A percentile compares a stretch with the other conserved stretches of the same genome.
phyloP scores from a whole-genome alignment of 805 yeast species.

The Candida sakaeoensis region DNA sequence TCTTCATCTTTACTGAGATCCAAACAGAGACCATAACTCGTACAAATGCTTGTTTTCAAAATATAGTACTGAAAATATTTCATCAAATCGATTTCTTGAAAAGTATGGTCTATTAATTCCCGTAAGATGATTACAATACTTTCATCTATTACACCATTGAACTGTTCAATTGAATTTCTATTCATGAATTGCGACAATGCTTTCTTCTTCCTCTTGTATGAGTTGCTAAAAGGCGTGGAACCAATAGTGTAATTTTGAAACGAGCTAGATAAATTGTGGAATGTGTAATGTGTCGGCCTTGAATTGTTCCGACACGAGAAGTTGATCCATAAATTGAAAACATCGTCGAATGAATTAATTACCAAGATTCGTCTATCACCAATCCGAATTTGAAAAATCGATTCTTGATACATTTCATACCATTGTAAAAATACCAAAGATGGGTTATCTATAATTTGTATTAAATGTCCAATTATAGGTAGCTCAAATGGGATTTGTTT shows the following conservation, averaged over 20 bases:
- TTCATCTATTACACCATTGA: conserved; percentile 31
- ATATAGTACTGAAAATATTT: conserved; percentile 47
- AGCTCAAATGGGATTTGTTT: conserved; percentile 39
- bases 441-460: conserved; percentile 46
- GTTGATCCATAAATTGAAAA: conserved; percentile 49
- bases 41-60: conserved; percentile 44
- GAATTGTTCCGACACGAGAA: conserved; percentile 54
- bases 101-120: conserved; percentile 5
- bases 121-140: conserved; percentile 29
- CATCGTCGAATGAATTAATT: conserved; percentile 61
- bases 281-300: conserved; percentile 63
- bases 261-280: conserved; percentile 57
- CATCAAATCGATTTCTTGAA: conserved; percentile 37
- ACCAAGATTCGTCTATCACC: conserved; percentile 58
- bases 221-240: conserved; percentile 54
- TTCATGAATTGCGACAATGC: conserved; percentile 44
- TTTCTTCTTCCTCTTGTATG: conserved; percentile 47
- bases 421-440: conserved; percentile 46
- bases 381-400: conserved; percentile 59
- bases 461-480: conserved; percentile 52
- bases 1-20: conserved; percentile 33
- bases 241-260: conserved; percentile 62
- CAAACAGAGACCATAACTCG: conserved; percentile 52
- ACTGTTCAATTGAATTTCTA: conserved; percentile 27
- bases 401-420: conserved; percentile 35